Evolutionary conservation across 108 stramenopile species (phyloP).

Genomic region (Thalassiosira profunda): DNA sequence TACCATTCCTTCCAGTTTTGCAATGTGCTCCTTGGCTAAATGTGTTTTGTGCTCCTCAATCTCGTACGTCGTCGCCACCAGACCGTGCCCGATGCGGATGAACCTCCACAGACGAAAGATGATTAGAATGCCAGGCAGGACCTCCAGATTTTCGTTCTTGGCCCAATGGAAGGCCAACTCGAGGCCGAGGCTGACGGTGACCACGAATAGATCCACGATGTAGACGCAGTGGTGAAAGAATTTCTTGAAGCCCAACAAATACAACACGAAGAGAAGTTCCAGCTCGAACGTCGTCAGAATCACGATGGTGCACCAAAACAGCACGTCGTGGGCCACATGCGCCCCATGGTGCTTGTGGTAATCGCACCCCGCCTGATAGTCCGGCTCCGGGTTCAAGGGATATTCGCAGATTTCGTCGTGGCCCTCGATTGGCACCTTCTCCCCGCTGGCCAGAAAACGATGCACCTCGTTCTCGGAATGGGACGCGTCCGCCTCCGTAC

Average conservation of each 20-base stretch:
- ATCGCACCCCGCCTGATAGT: neutral
- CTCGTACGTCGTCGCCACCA: conserved; percentile 37
- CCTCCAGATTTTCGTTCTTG: conserved; percentile 6
- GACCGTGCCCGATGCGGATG: conserved; percentile 48
- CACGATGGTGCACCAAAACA: neutral
- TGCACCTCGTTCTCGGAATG: too few species aligned
- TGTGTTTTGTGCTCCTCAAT: conserved; percentile 19
- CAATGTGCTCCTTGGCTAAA: conserved; percentile 19
- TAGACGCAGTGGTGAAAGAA: too few species aligned
- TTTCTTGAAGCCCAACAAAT: neutral
- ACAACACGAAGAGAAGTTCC: neutral
- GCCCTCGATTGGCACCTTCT: too few species aligned
- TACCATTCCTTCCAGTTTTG: conserved; percentile 30
- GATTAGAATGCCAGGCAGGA: conserved; percentile 22
- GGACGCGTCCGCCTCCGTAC: too few species aligned
- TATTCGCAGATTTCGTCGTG: too few species aligned
- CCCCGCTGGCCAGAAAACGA: too few species aligned
- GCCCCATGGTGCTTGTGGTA: neutral
- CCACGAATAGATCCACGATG: conserved; percentile 22
- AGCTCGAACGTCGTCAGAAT: neutral
- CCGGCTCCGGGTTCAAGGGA: too few species aligned
- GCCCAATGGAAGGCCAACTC: conserved; percentile 23
- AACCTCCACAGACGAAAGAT: conserved; percentile 49
- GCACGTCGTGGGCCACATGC: neutral
- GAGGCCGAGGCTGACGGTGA: conserved; percentile 26